Conservation (phyloP, 1,139 yeast species). For the Eremothecium sinecaudum region DNA sequence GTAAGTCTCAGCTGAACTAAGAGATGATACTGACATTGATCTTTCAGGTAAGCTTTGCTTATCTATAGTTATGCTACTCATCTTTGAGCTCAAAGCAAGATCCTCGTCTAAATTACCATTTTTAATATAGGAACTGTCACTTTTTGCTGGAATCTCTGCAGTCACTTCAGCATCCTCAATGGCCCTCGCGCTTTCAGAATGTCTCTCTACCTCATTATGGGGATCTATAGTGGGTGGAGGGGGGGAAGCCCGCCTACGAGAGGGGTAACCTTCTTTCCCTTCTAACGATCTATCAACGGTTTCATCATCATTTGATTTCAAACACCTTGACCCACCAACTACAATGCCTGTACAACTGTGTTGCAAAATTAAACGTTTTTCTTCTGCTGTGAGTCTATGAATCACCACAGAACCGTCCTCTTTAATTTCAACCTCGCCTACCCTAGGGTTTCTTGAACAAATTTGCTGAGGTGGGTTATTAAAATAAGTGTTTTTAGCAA, state of each 20-base stretch:
- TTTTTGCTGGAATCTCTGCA: constrained; percentile 29
- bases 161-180: constrained; percentile 2
- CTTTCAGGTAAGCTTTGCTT: constrained; percentile 42
- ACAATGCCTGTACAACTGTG: constrained; percentile 64
- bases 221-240: not conserved
- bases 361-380: constrained; percentile 42
- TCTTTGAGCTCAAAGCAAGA: constrained; percentile 36
- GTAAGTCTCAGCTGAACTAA: constrained; percentile 13
- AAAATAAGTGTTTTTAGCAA: constrained; percentile 61
- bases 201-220: not conserved
- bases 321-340: constrained; percentile 69
- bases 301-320: constrained; percentile 30
- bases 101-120: constrained; percentile 35
- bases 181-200: not conserved
- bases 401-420: constrained; percentile 51
- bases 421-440: constrained; percentile 60
- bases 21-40: constrained; percentile 20
- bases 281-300: too few relatives aligned
- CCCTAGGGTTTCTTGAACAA: constrained; percentile 55
- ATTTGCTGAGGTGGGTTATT: constrained; percentile 69
- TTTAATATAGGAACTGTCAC: constrained; percentile 25
- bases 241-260: not conserved
- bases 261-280: not conserved
- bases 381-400: constrained; percentile 56
- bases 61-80: constrained; percentile 38